phyloP scores from a whole-genome alignment of 257 asterid species.

The Salvia rosmarinus region DNA sequence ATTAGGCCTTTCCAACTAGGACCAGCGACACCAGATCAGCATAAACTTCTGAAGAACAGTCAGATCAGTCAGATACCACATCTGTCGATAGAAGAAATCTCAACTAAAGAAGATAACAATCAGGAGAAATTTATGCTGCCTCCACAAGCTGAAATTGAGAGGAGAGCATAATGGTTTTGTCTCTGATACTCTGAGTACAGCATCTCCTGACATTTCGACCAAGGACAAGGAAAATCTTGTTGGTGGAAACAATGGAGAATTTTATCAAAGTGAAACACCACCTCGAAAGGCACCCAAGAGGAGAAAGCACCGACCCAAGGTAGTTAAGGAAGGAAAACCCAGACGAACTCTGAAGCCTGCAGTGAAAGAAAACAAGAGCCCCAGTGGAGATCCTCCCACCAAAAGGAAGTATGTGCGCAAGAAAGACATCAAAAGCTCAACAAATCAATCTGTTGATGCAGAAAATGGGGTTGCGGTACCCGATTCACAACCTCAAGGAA shows the following conservation, averaged over 20 bases:
- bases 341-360: conserved; percentile 57
- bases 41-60: conserved; percentile 36
- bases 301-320: conserved; percentile 83
- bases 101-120: conserved; percentile 34
- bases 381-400: conserved; percentile 44
- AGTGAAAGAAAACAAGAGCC: conserved; percentile 37
- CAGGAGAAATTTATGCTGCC: conserved; percentile 35
- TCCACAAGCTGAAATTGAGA: conserved; percentile 32
- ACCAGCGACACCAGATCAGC: conserved; percentile 64
- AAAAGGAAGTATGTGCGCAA: conserved; percentile 72
- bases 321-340: conserved; percentile 67
- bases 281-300: conserved; percentile 63
- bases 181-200: conserved; percentile 32
- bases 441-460: conserved; percentile 37
- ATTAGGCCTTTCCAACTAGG: conserved; percentile 41
- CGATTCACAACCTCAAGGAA: conserved; percentile 36
- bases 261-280: conserved; percentile 66
- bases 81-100: conserved; percentile 33
- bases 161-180: conserved; percentile 32
- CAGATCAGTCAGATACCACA: conserved; percentile 38
- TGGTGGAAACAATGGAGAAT: conserved; percentile 43
- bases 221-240: conserved; percentile 40
- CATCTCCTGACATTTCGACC: conserved; percentile 36
- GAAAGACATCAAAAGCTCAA: conserved; percentile 47
- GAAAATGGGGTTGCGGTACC: conserved; percentile 38